These are phyloP conservation scores for Claviceps pazoutovae DNA, from an alignment of 2,329 filamentous ascomycete species.

Conservation along the genomic window DNA sequence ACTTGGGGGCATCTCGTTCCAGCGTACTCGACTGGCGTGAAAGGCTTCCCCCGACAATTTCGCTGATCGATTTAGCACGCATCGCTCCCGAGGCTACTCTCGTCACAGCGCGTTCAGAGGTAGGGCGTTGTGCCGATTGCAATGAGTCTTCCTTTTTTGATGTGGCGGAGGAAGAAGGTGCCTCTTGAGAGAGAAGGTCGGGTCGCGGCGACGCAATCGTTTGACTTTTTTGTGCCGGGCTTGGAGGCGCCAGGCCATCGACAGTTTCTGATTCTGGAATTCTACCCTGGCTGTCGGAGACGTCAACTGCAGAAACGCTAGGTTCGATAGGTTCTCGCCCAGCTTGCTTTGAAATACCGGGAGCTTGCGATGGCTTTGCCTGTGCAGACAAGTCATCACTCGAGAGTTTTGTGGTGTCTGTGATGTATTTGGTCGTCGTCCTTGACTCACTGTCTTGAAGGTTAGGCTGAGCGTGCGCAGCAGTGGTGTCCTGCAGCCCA, in stretches of 20 bases:
- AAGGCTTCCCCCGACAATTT: conserved; percentile 50
- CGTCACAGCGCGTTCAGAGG: conserved; percentile 45
- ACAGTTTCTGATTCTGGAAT: conserved; percentile 20
- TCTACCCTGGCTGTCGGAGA: conserved; percentile 23
- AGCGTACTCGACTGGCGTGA: conserved; percentile 22
- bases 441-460: conserved; percentile 24
- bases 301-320: conserved; percentile 9
- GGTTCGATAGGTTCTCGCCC: background rate
- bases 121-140: conserved; percentile 10
- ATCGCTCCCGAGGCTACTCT: conserved; percentile 57
- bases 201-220: conserved; percentile 1
- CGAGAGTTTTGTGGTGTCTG: conserved; percentile 2
- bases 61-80: conserved; percentile 57
- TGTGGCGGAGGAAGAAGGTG: conserved; percentile 7
- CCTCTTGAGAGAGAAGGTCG: conserved; percentile 1
- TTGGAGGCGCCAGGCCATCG: conserved; percentile 15
- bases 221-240: conserved; percentile 8
- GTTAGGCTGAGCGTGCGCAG: conserved; percentile 27
- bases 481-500: conserved; percentile 8
- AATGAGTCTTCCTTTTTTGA: background rate
- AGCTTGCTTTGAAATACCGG: background rate
- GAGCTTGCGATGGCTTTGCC: background rate
- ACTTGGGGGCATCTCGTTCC: conserved; percentile 21
- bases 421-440: conserved; percentile 10
- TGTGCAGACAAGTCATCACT: background rate